These are phyloP conservation scores for Geotrichum bryndzae DNA, from an alignment of 1,139 yeast genomes.

Conservation along the genomic window DNA sequence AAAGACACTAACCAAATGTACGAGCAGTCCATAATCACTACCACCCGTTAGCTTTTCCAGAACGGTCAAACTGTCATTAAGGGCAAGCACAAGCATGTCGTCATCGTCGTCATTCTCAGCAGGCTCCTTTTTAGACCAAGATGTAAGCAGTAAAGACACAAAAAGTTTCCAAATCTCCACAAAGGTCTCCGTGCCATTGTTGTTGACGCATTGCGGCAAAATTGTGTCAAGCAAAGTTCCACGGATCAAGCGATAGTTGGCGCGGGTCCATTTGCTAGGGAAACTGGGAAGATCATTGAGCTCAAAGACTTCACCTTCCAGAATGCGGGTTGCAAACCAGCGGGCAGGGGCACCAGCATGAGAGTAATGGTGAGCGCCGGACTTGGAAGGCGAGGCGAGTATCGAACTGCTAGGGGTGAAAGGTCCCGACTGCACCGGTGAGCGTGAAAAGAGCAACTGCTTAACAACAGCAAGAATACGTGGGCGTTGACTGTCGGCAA, in stretches of 20 bases:
- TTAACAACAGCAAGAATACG: neutral
- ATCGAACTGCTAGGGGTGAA: neutral
- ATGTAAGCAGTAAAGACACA: neutral
- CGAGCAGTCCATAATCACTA: neutral
- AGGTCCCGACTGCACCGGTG: neutral
- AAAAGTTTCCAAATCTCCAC: neutral
- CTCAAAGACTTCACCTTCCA: neutral
- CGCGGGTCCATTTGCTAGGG: constrained; percentile 1
- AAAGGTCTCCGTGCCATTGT: neutral
- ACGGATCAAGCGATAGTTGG: neutral
- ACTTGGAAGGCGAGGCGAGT: neutral
- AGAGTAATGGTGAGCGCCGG: neutral
- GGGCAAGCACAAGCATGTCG: neutral
- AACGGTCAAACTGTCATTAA: constrained; percentile 4
- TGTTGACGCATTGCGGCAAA: neutral
- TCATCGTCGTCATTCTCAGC: neutral
- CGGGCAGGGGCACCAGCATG: neutral
- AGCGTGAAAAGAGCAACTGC: neutral
- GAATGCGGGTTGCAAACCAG: neutral
- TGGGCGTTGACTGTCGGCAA: neutral
- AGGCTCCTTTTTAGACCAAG: neutral
- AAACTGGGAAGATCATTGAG: neutral
- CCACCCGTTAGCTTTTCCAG: constrained; percentile 1
- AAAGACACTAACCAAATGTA: neutral
- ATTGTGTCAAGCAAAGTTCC: constrained; percentile 1